A percentile compares a stretch with the other conserved stretches of the same genome.
Evolutionary conservation across 192 early-diverging fungal genomes (phyloP).

Genomic region (Podila verticillata): DNA sequence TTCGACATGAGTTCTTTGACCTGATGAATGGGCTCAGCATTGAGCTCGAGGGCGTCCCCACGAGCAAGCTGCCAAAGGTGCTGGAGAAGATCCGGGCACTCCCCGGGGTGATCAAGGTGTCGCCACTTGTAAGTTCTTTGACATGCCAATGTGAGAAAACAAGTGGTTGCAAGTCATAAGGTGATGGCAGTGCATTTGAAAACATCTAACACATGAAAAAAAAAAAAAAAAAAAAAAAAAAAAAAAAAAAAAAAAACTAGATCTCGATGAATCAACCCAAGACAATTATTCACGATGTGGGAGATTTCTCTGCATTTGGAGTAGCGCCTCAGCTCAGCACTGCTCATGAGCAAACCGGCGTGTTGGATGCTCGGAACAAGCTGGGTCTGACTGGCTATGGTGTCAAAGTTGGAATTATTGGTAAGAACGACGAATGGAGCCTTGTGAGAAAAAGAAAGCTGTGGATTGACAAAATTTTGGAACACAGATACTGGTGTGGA

Average conservation of each 20-base stretch:
- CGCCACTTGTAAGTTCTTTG: constrained; percentile 19
- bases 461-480: neutral
- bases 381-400: constrained; percentile 29
- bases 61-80: constrained; percentile 1
- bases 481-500: constrained; percentile 59
- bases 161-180: too few species aligned
- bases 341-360: constrained; percentile 55
- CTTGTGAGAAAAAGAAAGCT: neutral
- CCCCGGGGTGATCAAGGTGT: constrained; percentile 31
- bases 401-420: constrained; percentile 62
- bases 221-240: too few species aligned
- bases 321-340: constrained; percentile 37
- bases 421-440: neutral
- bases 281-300: constrained; percentile 12
- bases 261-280: constrained; percentile 25
- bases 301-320: constrained; percentile 9
- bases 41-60: constrained; percentile 13
- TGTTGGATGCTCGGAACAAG: constrained; percentile 30
- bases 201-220: neutral
- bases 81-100: constrained; percentile 19
- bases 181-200: neutral
- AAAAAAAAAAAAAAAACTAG: neutral
- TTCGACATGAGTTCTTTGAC: constrained; percentile 40
- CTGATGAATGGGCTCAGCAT: constrained; percentile 42
- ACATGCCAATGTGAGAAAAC: too few species aligned